Evolutionary conservation across 176 grass and related monocot genomes (phyloP), one percentile per base, ranked within the genome.

Genomic region (Musa beccarii): DNA sequence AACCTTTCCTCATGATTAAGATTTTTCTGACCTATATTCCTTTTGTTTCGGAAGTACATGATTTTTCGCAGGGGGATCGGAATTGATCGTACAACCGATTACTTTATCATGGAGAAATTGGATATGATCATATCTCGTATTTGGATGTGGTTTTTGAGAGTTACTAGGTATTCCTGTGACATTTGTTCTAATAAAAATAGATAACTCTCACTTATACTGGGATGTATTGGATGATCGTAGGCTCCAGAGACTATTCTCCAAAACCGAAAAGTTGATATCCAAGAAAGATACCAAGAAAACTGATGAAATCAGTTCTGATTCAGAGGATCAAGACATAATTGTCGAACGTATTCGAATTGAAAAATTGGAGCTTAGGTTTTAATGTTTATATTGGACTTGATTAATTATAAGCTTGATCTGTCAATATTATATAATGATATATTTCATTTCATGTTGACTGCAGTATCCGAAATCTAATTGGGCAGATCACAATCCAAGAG

Each of bases 61-160:
- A 66, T 98, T 51, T 98, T 98, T 79, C 95, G 95, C 19, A 86
- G 95, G 66, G 95, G 90, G 23, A 89, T 91, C 80, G 95, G 90
- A 62, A 84, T 86, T 62, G 95, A 98, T 76, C 68, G 0, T 68
- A 98, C 90, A 77, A 89, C 86, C 53, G 81, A 93, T 69, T 98
- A 86, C 64, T 98, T 98, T 79, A 80, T 91, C 73, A 84, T 98
- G 83, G 90, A 89, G 76, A 98, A 98, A 85, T 79, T 98, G 50
- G 84, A 98, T 85, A 81, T 98, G 51, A 91, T 98, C 59, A 83
- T 98, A 82, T 87, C 88, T 10, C 86, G 86, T 68, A 78, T 79
- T 76, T 98, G 95, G 95, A 81, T 79, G 17, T 87, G 78, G 79
- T 75, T 97, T 74, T 77, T 97, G 11, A 88, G 71, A 87, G 52